These are phyloP conservation scores for Filosporella fistucella DNA, from an alignment of 495 filamentous ascomycete species.

Conservation along the genomic window DNA sequence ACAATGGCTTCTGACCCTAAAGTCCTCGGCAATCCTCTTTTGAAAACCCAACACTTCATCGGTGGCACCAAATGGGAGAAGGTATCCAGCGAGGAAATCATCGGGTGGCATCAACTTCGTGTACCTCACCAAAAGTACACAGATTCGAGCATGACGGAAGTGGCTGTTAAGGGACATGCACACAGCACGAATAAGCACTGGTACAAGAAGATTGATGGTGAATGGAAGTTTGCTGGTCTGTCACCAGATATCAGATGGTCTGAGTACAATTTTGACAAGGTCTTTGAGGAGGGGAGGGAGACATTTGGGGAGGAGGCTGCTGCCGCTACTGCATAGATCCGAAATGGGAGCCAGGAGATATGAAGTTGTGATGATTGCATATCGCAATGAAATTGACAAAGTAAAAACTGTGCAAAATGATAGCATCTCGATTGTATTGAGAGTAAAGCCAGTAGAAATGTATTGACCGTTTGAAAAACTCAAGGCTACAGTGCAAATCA, in stretches of 20 bases:
- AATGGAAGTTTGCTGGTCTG: constrained; percentile 80
- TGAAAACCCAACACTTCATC: constrained; percentile 66
- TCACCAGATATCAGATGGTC: constrained; percentile 65
- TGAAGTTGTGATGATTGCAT: too few species aligned
- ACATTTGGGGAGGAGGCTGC: too few species aligned
- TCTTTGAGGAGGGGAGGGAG: too few species aligned
- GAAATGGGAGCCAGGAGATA: too few species aligned
- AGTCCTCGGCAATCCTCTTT: constrained; percentile 64
- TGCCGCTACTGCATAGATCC: too few species aligned
- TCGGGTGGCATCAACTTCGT: constrained; percentile 72
- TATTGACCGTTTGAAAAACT: too few species aligned
- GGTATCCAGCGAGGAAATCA: constrained; percentile 59
- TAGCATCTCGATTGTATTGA: too few species aligned
- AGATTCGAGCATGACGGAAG: constrained; percentile 26
- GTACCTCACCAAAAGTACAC: constrained; percentile 56
- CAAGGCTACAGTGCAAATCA: too few species aligned
- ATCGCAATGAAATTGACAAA: too few species aligned
- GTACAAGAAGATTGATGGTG: constrained; percentile 68
- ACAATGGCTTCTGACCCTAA: constrained; percentile 61
- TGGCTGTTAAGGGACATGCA: constrained; percentile 60
- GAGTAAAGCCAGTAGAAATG: too few species aligned
- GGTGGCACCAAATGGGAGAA: constrained; percentile 70
- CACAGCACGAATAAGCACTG: constrained; percentile 68
- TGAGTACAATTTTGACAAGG: constrained; percentile 61
- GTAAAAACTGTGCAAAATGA: too few species aligned